These are phyloP conservation scores for Quercus berberidifolia DNA, from an alignment of 306 rosid genomes.

Conservation along the genomic window DNA sequence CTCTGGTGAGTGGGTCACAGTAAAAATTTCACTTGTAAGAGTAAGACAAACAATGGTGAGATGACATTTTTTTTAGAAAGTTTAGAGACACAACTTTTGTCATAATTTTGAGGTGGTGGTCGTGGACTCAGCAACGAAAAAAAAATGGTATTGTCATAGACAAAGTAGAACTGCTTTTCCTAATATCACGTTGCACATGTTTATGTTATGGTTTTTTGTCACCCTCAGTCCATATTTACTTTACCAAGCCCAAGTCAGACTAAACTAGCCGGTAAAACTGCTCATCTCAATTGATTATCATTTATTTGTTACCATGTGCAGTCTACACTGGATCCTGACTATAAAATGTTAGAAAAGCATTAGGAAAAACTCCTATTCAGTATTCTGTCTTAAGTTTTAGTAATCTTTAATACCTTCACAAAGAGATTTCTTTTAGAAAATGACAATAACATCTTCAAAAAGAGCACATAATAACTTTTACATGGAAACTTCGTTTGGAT, in stretches of 20 bases:
- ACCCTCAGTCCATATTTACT: neutral
- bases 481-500: constrained; percentile 27
- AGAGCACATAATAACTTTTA: constrained; percentile 10
- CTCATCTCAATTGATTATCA: neutral
- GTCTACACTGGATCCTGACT: neutral
- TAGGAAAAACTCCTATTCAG: neutral
- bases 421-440: neutral
- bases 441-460: neutral
- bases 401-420: neutral
- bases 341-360: neutral
- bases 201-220: too few species aligned
- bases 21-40: too few species aligned
- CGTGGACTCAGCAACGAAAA: too few species aligned
- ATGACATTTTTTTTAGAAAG: too few species aligned
- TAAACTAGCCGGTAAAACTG: neutral
- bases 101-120: too few species aligned
- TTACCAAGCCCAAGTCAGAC: neutral
- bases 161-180: too few species aligned
- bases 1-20: constrained; percentile 50
- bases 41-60: too few species aligned
- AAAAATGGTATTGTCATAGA: too few species aligned
- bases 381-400: too few species aligned
- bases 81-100: too few species aligned
- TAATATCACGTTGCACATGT: too few species aligned
- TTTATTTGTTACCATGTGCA: neutral